Evolutionary conservation across 768 basidiomycete genomes (phyloP).

Genomic region (Strobilomyces dryophilus): DNA sequence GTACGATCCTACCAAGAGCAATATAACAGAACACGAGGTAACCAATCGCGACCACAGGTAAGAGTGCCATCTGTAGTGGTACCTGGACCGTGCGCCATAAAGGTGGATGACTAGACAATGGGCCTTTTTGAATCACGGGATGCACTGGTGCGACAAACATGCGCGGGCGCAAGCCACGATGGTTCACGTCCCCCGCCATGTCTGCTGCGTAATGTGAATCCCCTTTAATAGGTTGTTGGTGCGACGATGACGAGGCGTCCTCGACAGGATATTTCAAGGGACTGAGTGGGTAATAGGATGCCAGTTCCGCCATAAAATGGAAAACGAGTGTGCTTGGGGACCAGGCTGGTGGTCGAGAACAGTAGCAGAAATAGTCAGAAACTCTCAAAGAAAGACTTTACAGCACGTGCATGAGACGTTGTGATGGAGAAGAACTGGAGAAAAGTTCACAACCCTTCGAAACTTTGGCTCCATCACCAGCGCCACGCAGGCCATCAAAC

Average conservation of each 20-base stretch:
- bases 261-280: constrained; percentile 3
- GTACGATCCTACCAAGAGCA: constrained; percentile 20
- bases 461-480: too few species aligned
- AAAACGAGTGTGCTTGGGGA: constrained; percentile 5
- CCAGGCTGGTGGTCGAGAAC: neutral
- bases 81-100: constrained; percentile 10
- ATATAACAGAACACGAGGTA: constrained; percentile 29
- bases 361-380: neutral
- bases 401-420: neutral
- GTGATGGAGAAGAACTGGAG: too few species aligned
- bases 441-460: too few species aligned
- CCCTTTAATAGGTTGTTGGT: neutral
- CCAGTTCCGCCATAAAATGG: constrained; percentile 12
- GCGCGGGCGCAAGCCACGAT: neutral
- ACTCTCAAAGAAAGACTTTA: neutral
- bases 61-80: constrained; percentile 15
- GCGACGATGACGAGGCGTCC: neutral
- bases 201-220: neutral
- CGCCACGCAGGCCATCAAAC: too few species aligned
- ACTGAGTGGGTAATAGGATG: constrained; percentile 21
- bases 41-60: constrained; percentile 25
- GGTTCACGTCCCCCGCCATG: neutral
- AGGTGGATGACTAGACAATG: neutral
- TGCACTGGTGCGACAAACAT: constrained; percentile 4
- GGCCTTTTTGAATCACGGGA: neutral